A percentile compares a stretch with the other conserved stretches of the same genome.
Evolutionary conservation across 768 basidiomycete species (phyloP).

Genomic region (Lentinus brumalis): DNA sequence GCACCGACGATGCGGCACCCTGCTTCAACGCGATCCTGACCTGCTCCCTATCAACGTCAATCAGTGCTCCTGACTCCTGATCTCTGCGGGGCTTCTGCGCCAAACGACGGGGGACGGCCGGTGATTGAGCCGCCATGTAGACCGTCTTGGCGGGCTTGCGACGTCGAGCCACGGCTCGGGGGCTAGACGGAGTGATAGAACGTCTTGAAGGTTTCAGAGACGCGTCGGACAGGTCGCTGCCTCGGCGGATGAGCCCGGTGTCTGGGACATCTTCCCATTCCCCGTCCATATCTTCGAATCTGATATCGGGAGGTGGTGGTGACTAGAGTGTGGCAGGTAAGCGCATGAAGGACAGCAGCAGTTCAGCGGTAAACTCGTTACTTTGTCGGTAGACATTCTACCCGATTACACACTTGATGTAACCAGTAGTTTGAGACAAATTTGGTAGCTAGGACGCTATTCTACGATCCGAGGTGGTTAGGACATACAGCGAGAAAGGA

Average conservation of each 20-base stretch:
- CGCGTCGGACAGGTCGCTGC: not conserved
- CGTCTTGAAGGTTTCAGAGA: not conserved
- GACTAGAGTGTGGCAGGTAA: not conserved
- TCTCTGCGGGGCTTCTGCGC: slow-evolving; percentile 28
- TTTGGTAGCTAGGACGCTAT: no score
- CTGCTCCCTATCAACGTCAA: slow-evolving; percentile 27
- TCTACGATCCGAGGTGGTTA: no score
- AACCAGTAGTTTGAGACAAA: no score
- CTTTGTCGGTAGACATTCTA: not conserved
- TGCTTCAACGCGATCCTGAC: slow-evolving; percentile 16
- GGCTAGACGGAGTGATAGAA: not conserved
- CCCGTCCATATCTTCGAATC: not conserved
- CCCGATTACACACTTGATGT: no score
- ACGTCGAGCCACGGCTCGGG: slow-evolving; percentile 1
- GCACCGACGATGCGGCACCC: slow-evolving; percentile 27
- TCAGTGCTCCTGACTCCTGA: slow-evolving; percentile 18
- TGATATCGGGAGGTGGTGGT: not conserved
- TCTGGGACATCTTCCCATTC: slow-evolving; percentile 23
- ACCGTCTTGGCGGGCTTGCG: slow-evolving; percentile 25
- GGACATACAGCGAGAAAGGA: no score
- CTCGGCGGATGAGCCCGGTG: not conserved
- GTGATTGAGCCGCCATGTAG: slow-evolving; percentile 21
- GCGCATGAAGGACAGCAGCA: no score
- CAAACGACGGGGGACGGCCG: slow-evolving; percentile 22
- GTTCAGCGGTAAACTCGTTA: not conserved